These are phyloP conservation scores for Zygotorulaspora sp. DNA, from an alignment of 805 yeast genomes.

Conservation along the genomic window DNA sequence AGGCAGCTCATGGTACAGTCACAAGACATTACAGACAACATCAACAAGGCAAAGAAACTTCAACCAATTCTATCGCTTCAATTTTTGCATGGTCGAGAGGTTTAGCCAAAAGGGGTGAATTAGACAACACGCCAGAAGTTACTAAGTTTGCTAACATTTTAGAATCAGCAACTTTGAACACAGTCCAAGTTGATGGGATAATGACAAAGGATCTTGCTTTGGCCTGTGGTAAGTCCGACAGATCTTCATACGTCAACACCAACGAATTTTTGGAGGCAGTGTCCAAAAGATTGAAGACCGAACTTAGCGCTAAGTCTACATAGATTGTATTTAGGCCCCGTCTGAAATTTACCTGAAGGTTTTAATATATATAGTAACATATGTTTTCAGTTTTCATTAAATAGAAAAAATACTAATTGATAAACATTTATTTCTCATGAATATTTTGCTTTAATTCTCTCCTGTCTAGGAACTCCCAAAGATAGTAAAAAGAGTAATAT, in stretches of 20 bases:
- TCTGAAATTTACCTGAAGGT: not conserved
- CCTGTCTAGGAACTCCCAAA: conserved; percentile 43
- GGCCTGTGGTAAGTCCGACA: conserved; percentile 58
- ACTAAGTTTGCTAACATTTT: conserved; percentile 59
- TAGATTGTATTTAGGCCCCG: not conserved
- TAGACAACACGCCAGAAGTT: conserved; percentile 69
- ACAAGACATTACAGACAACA: conserved; percentile 81
- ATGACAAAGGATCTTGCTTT: conserved; percentile 83
- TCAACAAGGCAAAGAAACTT: conserved; percentile 77
- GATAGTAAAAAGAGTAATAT: conserved; percentile 42
- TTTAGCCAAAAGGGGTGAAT: conserved; percentile 71
- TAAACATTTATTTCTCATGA: too few relatives aligned
- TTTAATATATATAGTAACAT: not conserved
- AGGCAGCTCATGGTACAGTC: conserved; percentile 86
- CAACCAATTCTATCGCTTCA: conserved; percentile 81
- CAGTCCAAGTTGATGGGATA: conserved; percentile 67
- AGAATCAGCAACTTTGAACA: conserved; percentile 65
- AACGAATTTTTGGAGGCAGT: conserved; percentile 76
- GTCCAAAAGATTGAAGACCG: conserved; percentile 47
- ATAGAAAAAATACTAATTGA: not conserved
- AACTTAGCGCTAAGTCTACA: not conserved
- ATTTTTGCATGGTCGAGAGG: conserved; percentile 89
- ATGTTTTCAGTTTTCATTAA: not conserved
- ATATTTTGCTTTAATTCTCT: conserved; percentile 15
- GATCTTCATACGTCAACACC: conserved; percentile 65